These are phyloP conservation scores for Solanum appendiculatum DNA, from an alignment of 257 asterid species.

Conservation along the genomic window DNA sequence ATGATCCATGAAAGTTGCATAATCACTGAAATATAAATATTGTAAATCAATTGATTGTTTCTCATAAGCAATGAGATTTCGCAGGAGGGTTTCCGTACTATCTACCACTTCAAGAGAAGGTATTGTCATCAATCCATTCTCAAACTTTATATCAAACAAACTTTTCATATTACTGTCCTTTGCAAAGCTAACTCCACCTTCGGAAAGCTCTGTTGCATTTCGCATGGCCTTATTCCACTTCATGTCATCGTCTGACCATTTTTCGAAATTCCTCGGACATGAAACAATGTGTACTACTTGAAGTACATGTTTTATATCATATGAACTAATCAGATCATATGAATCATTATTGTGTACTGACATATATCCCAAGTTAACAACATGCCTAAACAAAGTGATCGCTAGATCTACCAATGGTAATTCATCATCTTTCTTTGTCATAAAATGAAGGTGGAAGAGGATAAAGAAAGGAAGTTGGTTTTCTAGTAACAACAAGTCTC, in stretches of 20 bases:
- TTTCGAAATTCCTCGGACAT: background rate
- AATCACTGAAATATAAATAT: background rate
- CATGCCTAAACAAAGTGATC: too few species aligned
- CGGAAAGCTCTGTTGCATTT: conserved; percentile 3
- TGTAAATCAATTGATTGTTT: background rate
- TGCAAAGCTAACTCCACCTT: conserved; percentile 7
- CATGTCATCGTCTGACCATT: background rate
- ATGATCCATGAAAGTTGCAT: background rate
- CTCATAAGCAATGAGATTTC: conserved; percentile 17
- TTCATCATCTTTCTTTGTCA: background rate
- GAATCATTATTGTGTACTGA: too few species aligned
- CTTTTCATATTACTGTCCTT: background rate
- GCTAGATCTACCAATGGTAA: too few species aligned
- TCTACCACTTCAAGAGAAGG: background rate
- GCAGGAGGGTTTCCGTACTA: background rate
- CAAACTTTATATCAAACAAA: conserved; percentile 4
- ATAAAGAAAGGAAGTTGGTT: background rate
- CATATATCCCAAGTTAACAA: too few species aligned
- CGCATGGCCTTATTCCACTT: background rate
- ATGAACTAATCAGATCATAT: too few species aligned
- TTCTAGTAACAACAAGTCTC: conserved; percentile 7
- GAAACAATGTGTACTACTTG: background rate
- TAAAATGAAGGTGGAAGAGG: background rate
- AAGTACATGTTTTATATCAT: background rate
- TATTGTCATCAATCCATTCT: background rate